These are phyloP conservation scores for Rhizophagus sp. DNA, from an alignment of 192 early-diverging fungal species.

Conservation along the genomic window DNA sequence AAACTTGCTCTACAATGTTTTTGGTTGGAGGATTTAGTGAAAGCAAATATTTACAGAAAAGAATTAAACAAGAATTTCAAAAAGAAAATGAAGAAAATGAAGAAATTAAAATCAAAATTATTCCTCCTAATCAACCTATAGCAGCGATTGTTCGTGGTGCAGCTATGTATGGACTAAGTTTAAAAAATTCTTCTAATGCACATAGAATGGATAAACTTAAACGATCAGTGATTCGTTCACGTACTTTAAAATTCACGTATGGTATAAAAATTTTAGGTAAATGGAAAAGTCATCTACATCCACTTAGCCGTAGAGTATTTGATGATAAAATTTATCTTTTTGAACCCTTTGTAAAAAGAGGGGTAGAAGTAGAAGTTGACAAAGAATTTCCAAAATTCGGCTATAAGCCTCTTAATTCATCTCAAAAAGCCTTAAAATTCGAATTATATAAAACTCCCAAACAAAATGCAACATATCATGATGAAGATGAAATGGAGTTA, in stretches of 20 bases:
- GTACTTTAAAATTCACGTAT: neutral
- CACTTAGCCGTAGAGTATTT: neutral
- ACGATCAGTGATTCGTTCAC: neutral
- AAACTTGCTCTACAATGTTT: neutral
- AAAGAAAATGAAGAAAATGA: neutral
- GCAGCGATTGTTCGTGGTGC: neutral
- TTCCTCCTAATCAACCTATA: neutral
- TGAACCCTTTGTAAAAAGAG: neutral
- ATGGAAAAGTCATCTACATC: neutral
- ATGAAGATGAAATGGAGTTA: neutral
- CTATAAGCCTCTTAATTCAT: neutral
- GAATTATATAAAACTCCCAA: neutral
- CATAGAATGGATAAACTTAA: neutral
- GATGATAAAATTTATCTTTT: neutral
- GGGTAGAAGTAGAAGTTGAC: neutral
- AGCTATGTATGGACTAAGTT: neutral
- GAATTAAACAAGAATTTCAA: neutral
- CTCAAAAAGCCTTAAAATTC: neutral
- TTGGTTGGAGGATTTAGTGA: neutral
- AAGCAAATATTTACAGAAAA: neutral
- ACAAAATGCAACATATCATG: neutral
- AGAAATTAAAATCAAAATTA: neutral
- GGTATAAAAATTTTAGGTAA: neutral
- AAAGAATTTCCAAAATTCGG: neutral
- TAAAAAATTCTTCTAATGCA: neutral